These are phyloP conservation scores for Paracoccidioides brasiliensis DNA, from an alignment of 2,329 filamentous ascomycete genomes.

Conservation along the genomic window DNA sequence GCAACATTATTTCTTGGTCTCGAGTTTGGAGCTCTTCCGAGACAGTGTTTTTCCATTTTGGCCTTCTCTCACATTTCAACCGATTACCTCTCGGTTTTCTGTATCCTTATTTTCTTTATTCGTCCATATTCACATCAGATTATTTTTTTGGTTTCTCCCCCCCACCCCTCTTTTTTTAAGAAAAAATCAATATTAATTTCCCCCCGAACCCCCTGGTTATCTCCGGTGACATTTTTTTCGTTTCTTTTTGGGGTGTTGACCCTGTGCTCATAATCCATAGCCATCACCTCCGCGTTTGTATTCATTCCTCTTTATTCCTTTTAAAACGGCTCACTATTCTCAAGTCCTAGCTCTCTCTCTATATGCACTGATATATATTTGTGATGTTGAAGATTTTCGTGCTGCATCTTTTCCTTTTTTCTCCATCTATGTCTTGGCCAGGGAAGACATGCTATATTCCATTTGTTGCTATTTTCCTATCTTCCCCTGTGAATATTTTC, in stretches of 20 bases:
- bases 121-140: neutral
- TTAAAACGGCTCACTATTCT: neutral
- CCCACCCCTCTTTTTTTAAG: neutral
- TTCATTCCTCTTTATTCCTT: neutral
- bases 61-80: neutral
- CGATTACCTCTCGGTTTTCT: neutral
- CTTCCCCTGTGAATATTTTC: neutral
- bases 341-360: neutral
- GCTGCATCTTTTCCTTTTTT: neutral
- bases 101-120: neutral
- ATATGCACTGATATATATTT: neutral
- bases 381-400: neutral
- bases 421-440: neutral
- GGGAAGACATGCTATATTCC: neutral
- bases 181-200: too few species aligned
- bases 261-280: neutral
- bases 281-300: neutral
- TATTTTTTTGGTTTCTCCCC: neutral
- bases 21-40: neutral
- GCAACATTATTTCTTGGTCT: neutral
- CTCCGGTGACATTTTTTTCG: too few species aligned
- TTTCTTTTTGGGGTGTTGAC: neutral
- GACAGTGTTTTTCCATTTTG: neutral
- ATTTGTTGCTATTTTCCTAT: neutral
- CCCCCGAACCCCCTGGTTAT: neutral